These are phyloP conservation scores for Eucalyptus paniculata DNA, from an alignment of 345 rosid species.

Conservation along the genomic window DNA sequence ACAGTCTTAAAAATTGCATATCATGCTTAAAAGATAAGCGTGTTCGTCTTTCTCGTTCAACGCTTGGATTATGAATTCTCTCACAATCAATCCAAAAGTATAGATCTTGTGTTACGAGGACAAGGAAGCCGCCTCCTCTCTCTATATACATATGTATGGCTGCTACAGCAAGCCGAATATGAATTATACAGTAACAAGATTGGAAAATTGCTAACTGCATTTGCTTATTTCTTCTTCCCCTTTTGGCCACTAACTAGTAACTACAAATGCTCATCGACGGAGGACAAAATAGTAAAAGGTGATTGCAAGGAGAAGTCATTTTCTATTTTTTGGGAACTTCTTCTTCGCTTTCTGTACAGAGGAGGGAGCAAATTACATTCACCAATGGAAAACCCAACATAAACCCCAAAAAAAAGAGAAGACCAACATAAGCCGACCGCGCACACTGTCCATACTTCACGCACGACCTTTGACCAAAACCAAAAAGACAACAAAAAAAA, in stretches of 20 bases:
- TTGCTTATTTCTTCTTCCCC: background rate
- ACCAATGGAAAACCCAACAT: background rate
- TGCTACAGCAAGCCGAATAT: background rate
- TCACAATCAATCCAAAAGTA: background rate
- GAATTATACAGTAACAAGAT: background rate
- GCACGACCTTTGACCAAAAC: background rate
- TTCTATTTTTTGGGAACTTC: background rate
- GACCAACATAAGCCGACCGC: background rate
- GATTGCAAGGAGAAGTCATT: background rate
- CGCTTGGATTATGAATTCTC: background rate
- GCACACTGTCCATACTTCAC: background rate
- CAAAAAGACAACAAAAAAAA: background rate
- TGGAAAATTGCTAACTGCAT: background rate
- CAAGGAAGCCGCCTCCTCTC: background rate
- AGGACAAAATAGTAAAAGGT: background rate
- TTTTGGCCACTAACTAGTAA: background rate
- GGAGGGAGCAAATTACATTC: slow-evolving; percentile 36
- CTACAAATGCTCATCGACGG: background rate
- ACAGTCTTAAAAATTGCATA: background rate
- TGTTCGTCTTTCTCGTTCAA: background rate
- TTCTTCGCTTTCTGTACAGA: slow-evolving; percentile 6
- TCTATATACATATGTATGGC: background rate
- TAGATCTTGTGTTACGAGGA: background rate
- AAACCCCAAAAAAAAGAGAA: background rate
- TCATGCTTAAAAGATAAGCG: background rate